These are phyloP conservation scores for Euphrasia arctica DNA, from an alignment of 305 asterid species.

Conservation along the genomic window DNA sequence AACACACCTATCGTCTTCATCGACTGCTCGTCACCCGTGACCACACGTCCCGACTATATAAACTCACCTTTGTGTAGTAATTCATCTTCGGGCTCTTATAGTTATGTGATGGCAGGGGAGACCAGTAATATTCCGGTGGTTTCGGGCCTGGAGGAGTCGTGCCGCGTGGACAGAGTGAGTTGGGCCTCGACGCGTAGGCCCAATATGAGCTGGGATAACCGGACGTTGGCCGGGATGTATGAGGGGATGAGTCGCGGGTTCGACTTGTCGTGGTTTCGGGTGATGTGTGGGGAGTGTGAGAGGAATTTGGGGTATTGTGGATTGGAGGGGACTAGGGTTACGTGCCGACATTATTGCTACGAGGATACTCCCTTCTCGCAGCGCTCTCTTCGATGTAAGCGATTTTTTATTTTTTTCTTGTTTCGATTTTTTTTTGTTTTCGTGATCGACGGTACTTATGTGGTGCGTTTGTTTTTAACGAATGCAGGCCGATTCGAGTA, in stretches of 20 bases:
- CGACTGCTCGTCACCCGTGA: slow-evolving; percentile 35
- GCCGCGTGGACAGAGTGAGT: slow-evolving; percentile 38
- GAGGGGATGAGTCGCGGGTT: slow-evolving; percentile 55
- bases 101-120: slow-evolving; percentile 36
- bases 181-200: slow-evolving; percentile 26
- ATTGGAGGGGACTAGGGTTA: slow-evolving; percentile 35
- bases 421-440: background rate
- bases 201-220: slow-evolving; percentile 12
- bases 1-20: slow-evolving; percentile 27
- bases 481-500: slow-evolving; percentile 52
- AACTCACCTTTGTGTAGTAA: slow-evolving; percentile 43
- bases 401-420: background rate
- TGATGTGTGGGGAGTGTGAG: slow-evolving; percentile 47
- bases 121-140: background rate
- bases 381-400: slow-evolving; percentile 45
- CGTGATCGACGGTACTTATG: too few relatives aligned
- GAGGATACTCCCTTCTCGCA: slow-evolving; percentile 35
- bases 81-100: slow-evolving; percentile 31
- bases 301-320: slow-evolving; percentile 42
- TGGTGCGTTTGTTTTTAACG: slow-evolving; percentile 7
- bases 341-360: slow-evolving; percentile 40
- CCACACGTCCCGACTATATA: slow-evolving; percentile 24
- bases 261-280: slow-evolving; percentile 56
- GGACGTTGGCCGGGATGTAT: slow-evolving; percentile 41
- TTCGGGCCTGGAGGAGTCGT: slow-evolving; percentile 49